phyloP scores from a whole-genome alignment of 164 flowering plant genomes.

The Pachysandra terminalis region DNA sequence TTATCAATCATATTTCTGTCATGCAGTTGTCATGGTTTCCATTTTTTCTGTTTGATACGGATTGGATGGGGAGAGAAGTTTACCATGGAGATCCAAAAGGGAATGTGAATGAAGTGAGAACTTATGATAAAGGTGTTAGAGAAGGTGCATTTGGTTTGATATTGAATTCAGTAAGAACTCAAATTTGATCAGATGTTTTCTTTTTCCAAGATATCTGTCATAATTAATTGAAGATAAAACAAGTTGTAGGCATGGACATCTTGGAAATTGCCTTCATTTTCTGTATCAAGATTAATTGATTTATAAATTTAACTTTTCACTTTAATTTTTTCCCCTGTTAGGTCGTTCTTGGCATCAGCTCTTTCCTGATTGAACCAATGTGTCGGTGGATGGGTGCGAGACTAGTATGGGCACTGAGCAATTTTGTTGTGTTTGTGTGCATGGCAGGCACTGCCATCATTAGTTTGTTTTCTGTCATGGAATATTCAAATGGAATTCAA shows the following conservation, averaged over 20 bases:
- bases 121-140: constrained; percentile 90
- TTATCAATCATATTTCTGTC: constrained; percentile 9
- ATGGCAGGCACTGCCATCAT: constrained; percentile 88
- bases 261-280: constrained; percentile 1
- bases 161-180: constrained; percentile 98
- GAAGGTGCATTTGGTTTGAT: constrained; percentile 99
- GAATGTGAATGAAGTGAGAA: constrained; percentile 34
- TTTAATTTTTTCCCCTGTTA: constrained; percentile 10
- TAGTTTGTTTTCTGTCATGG: constrained; percentile 57
- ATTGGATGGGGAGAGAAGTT: constrained; percentile 99
- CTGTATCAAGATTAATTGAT: too few species aligned
- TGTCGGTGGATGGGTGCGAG: constrained; percentile 77
- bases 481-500: constrained; percentile 54
- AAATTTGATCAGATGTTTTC: constrained; percentile 14
- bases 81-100: constrained; percentile 95
- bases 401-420: constrained; percentile 91
- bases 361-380: constrained; percentile 90
- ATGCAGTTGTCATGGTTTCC: constrained; percentile 97
- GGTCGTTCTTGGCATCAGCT: constrained; percentile 95
- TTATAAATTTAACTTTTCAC: too few species aligned
- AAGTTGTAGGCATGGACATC: neutral
- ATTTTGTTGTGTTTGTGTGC: constrained; percentile 83
- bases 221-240: neutral
- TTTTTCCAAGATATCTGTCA: neutral
- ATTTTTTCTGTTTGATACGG: constrained; percentile 95